Evolutionary conservation across 116 monocot species (phyloP).

Genomic region (Dioscorea cayenensis): DNA sequence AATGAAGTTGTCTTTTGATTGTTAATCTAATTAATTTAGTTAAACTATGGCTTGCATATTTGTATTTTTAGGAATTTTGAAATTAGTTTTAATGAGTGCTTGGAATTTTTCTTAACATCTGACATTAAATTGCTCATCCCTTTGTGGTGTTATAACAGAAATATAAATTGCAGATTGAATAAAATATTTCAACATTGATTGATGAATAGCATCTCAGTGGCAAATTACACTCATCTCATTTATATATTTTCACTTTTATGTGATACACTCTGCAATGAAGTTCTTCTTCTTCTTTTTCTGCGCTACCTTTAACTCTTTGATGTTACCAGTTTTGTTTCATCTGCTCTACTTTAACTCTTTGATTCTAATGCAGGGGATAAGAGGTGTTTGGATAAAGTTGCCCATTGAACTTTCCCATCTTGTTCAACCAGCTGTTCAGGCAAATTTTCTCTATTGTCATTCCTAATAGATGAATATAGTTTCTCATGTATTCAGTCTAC

Average conservation of each 20-base stretch:
- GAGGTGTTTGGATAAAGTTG: conserved; percentile 89
- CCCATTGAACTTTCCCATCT: conserved; percentile 65
- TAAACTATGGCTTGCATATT: no score
- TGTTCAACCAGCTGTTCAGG: conserved; percentile 74
- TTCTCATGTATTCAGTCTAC: neutral
- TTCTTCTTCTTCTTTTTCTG: neutral
- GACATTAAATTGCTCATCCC: no score
- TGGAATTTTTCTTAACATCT: no score
- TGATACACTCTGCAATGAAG: neutral
- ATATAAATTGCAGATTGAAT: no score
- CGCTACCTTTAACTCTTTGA: neutral
- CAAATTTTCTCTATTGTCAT: conserved; percentile 9
- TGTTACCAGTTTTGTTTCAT: neutral
- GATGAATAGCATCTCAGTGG: no score
- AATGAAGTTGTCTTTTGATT: neutral
- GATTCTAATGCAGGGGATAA: conserved; percentile 48
- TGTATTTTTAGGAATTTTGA: no score
- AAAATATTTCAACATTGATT: no score
- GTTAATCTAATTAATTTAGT: no score
- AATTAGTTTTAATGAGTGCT: no score
- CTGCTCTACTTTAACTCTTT: neutral
- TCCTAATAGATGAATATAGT: neutral
- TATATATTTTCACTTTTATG: no score
- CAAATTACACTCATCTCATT: no score
- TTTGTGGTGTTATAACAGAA: no score